Evolutionary conservation across 768 basidiomycete species (phyloP), one percentile per base, ranked within the genome.

Genomic region (Mycena maculata): DNA sequence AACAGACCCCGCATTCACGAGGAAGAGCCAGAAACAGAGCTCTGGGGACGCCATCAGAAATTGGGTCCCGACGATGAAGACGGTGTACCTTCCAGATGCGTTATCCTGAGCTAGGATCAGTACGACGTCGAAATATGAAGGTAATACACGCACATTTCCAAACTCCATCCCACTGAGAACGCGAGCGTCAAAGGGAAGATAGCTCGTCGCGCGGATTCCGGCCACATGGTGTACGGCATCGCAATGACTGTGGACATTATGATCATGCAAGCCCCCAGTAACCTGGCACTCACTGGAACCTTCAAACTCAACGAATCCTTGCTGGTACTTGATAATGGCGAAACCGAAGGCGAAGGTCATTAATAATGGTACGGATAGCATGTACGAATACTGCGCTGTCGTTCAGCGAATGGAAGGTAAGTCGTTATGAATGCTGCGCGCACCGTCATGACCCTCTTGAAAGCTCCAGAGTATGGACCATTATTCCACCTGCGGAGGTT

Each of bases 371-470:
- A 94, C 73, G 42, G 83, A 85, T 61, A 87, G 48, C 25, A 93
- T 73, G 72, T 94, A 94, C 2, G 91, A 86, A 75, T 93, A 94
- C 92, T 94, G 68, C 8, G 23, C 18, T 18, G n/a, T 25, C 12
- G 13, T 47, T 61, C 28, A 61, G 61, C 20, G 54, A 58, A 39
- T 33, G 27, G 44, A 8, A 7, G 28, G 4, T 30, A 15, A 15
- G 56, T 44, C 22, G 18, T 44, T 30, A 31, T 7, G 20, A 30
- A 25, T 15, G 15, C 23, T n/a, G 76, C 87, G 60, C 87, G 60
- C 65, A 93, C 92, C 39, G 92, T 94, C 93, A 95, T 94, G 74
- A 94, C 73, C 28, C 94, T 87, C 77, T 93, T 94, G 80, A 94
- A 94, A 4, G 90, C 85, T n/a, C 91, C 92, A 18, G 88, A 85